A percentile compares a stretch with the other conserved stretches of the same genome.
Conservation (phyloP, 139 green algal genomes). For the Chlamydomonas asymmetrica region DNA sequence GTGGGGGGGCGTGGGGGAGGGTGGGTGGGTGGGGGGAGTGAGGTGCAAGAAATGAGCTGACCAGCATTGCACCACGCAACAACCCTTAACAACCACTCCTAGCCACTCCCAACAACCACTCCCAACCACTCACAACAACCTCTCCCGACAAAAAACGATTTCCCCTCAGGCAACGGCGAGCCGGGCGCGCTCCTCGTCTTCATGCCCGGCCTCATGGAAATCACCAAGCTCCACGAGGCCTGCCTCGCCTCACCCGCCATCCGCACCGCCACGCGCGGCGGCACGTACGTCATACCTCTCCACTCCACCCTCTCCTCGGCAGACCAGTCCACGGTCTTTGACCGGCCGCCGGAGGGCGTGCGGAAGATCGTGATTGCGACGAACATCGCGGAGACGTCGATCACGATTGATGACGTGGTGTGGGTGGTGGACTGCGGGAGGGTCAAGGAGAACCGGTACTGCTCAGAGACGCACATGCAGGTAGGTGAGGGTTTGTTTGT, state of each 20-base stretch:
- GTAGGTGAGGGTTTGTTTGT: not conserved
- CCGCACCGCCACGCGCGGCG: conserved; percentile 17
- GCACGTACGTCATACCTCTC: conserved; percentile 62
- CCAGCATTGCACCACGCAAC: not conserved
- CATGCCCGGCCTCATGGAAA: conserved; percentile 53
- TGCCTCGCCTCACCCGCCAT: conserved; percentile 2
- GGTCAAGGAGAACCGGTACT: conserved; percentile 65
- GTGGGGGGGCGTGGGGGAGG: not conserved
- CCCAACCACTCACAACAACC: not conserved
- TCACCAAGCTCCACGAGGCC: conserved; percentile 9
- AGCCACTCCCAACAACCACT: not conserved
- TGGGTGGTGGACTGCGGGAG: conserved; percentile 76
- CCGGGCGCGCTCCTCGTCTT: conserved; percentile 71
- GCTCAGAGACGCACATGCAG: conserved; percentile 17
- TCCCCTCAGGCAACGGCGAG: not conserved
- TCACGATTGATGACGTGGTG: conserved; percentile 85
- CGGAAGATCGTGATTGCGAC: conserved; percentile 83
- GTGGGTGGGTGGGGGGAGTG: not conserved
- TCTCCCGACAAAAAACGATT: not conserved
- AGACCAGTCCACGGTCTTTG: conserved; percentile 67
- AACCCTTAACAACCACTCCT: not conserved
- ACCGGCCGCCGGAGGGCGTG: conserved; percentile 18
- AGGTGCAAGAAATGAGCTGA: not conserved
- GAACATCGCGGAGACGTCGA: conserved; percentile 90
- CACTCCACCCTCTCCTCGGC: conserved; percentile 62